Conservation (phyloP, 2,329 filamentous ascomycete species). For the Neurospora crassa region DNA sequence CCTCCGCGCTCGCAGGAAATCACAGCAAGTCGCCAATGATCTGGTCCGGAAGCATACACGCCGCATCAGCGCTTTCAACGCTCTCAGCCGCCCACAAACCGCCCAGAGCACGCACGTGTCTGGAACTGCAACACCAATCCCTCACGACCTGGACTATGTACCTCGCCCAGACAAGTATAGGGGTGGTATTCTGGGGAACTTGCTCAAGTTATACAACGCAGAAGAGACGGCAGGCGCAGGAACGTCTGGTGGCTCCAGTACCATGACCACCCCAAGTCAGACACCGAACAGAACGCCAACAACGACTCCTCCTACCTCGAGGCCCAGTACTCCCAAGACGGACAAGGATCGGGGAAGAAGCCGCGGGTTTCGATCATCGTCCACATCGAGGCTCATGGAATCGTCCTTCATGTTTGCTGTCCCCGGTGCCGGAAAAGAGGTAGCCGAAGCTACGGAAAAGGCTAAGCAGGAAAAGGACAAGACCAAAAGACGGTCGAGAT, state of each 20-base stretch:
- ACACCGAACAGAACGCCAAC: conserved; percentile 34
- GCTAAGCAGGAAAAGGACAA: conserved; percentile 24
- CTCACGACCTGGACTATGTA: conserved; percentile 54
- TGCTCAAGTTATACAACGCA: conserved; percentile 58
- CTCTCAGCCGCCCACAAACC: conserved; percentile 21
- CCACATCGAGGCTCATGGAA: conserved; percentile 42
- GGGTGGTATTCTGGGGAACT: conserved; percentile 61
- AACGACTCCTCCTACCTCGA: conserved; percentile 30
- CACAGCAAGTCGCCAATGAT: conserved; percentile 14
- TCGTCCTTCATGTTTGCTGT: conserved; percentile 43
- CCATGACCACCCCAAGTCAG: conserved; percentile 32
- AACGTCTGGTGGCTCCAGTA: conserved; percentile 27
- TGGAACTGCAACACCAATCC: conserved; percentile 32
- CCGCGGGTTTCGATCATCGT: conserved; percentile 33
- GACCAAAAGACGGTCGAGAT: conserved; percentile 13
- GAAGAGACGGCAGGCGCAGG: conserved; percentile 27
- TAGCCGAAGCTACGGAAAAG: conserved; percentile 35
- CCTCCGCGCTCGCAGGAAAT: conserved; percentile 9
- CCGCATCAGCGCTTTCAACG: conserved; percentile 11
- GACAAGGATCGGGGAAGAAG: conserved; percentile 30
- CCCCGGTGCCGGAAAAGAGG: conserved; percentile 32
- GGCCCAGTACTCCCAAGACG: conserved; percentile 21
- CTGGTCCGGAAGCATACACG: conserved; percentile 16
- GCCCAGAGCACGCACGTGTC: conserved; percentile 29
- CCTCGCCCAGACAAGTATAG: conserved; percentile 59